Percentiles rank a stretch among this genome's conserved stretches.
Evolutionary conservation across 2,329 filamentous ascomycete genomes (phyloP).

Genomic region (Lachnellula subtilissima): DNA sequence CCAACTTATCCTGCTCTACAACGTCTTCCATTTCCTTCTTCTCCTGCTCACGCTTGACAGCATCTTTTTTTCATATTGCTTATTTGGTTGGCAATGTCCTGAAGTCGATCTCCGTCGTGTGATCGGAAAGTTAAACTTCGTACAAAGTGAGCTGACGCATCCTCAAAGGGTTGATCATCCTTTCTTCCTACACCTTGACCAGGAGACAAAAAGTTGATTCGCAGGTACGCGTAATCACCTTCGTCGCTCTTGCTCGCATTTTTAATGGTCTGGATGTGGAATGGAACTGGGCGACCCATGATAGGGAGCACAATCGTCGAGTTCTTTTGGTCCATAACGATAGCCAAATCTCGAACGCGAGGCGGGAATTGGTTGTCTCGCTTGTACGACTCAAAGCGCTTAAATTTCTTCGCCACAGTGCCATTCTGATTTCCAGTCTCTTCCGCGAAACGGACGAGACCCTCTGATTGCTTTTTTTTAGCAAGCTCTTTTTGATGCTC

Average conservation of each 20-base stretch:
- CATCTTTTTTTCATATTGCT: slow-evolving; percentile 95
- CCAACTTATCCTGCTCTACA: slow-evolving; percentile 94
- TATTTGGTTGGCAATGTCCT: slow-evolving; percentile 87
- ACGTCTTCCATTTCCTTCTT: slow-evolving; percentile 99
- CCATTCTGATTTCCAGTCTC: slow-evolving; percentile 81
- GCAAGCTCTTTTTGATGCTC: slow-evolving; percentile 91
- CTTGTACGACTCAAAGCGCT: slow-evolving; percentile 98
- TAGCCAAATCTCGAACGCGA: slow-evolving; percentile 77
- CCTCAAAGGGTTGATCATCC: slow-evolving; percentile 96
- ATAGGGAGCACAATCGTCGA: slow-evolving; percentile 88
- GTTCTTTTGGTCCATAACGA: slow-evolving; percentile 88
- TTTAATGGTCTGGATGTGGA: slow-evolving; percentile 98
- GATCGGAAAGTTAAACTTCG: slow-evolving; percentile 93
- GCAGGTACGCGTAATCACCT: slow-evolving; percentile 85
- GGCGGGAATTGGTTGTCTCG: slow-evolving; percentile 88
- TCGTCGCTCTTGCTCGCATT: slow-evolving; percentile 98
- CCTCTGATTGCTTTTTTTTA: slow-evolving; percentile 82
- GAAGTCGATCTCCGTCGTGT: slow-evolving; percentile 80
- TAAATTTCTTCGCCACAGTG: slow-evolving; percentile 95
- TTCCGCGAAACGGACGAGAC: slow-evolving; percentile 78
- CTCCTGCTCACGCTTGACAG: slow-evolving; percentile 88
- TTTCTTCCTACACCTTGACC: slow-evolving; percentile 96
- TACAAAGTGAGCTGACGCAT: slow-evolving; percentile 91
- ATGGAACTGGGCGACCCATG: slow-evolving; percentile 94
- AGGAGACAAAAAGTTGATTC: slow-evolving; percentile 95